These are phyloP conservation scores for Coniochaeta sp. DNA, from an alignment of 2,329 filamentous ascomycete species.

Conservation along the genomic window DNA sequence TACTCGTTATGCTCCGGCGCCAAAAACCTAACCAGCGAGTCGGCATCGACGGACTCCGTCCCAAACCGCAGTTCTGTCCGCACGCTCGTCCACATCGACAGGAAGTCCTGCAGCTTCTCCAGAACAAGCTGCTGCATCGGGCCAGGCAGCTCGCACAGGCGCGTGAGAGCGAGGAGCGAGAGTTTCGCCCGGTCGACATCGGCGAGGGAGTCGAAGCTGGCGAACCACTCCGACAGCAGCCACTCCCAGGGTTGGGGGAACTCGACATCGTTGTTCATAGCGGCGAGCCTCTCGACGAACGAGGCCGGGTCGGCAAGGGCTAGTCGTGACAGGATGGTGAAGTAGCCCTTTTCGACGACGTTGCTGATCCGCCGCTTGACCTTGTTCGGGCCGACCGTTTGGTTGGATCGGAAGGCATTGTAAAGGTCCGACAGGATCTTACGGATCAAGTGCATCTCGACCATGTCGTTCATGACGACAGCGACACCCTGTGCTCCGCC, in stretches of 20 bases:
- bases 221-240: conserved; percentile 60
- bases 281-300: conserved; percentile 53
- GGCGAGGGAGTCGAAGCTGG: conserved; percentile 60
- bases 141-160: conserved; percentile 58
- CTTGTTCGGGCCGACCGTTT: conserved; percentile 74
- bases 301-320: conserved; percentile 63
- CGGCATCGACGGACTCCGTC: conserved; percentile 41
- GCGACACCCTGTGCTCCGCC: conserved; percentile 55
- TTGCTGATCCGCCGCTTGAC: conserved; percentile 63
- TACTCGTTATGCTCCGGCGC: conserved; percentile 32
- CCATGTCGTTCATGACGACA: conserved; percentile 58
- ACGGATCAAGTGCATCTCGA: conserved; percentile 54
- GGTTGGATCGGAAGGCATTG: conserved; percentile 64
- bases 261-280: conserved; percentile 29
- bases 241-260: conserved; percentile 50
- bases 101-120: conserved; percentile 61
- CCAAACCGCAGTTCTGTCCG: conserved; percentile 60
- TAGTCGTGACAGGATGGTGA: conserved; percentile 73
- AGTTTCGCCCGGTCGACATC: conserved; percentile 62
- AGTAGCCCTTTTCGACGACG: conserved; percentile 77
- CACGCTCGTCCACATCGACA: conserved; percentile 68
- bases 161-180: conserved; percentile 64
- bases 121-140: conserved; percentile 53
- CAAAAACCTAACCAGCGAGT: conserved; percentile 14
- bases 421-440: conserved; percentile 60